phyloP scores from a whole-genome alignment of 2,329 filamentous ascomycete genomes.

The Diaporthe sp. region DNA sequence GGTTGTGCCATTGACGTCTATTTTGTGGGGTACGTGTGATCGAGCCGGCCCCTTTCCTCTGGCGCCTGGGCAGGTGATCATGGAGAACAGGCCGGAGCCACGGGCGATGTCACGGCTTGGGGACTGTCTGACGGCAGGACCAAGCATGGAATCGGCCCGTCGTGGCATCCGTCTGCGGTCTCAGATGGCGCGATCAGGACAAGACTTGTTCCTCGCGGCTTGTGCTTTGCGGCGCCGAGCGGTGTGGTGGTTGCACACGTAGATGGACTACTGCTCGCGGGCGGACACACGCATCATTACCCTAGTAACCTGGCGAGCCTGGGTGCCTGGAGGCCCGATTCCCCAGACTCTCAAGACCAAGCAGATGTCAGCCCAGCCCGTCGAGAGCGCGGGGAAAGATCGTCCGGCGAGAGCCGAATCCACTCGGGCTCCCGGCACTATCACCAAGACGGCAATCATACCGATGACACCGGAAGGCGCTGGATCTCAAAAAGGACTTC shows the following conservation, averaged over 20 bases:
- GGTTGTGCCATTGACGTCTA: constrained; percentile 31
- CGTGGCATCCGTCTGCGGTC: constrained; percentile 33
- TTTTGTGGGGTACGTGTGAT: constrained; percentile 31
- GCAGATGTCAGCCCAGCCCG: constrained; percentile 5
- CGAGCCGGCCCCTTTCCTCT: constrained; percentile 24
- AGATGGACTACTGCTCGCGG: not conserved
- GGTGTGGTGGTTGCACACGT: not conserved
- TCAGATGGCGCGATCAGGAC: constrained; percentile 27
- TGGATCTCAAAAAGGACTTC: constrained; percentile 19
- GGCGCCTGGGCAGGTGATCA: constrained; percentile 28
- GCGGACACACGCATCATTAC: not conserved
- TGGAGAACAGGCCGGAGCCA: not conserved
- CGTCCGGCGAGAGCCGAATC: constrained; percentile 11
- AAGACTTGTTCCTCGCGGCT: constrained; percentile 3
- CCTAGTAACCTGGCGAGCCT: not conserved
- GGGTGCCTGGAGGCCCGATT: not conserved
- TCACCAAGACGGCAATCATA: constrained; percentile 25
- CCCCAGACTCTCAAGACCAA: constrained; percentile 15
- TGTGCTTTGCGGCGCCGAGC: not conserved
- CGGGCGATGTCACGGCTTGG: constrained; percentile 24
- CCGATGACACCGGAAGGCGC: constrained; percentile 16
- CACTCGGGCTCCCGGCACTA: constrained; percentile 28
- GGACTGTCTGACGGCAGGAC: constrained; percentile 25
- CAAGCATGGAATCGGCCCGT: constrained; percentile 46
- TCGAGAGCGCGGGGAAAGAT: constrained; percentile 25